Conservation (phyloP, 2,329 filamentous ascomycete species). For the Colletotrichum horii region DNA sequence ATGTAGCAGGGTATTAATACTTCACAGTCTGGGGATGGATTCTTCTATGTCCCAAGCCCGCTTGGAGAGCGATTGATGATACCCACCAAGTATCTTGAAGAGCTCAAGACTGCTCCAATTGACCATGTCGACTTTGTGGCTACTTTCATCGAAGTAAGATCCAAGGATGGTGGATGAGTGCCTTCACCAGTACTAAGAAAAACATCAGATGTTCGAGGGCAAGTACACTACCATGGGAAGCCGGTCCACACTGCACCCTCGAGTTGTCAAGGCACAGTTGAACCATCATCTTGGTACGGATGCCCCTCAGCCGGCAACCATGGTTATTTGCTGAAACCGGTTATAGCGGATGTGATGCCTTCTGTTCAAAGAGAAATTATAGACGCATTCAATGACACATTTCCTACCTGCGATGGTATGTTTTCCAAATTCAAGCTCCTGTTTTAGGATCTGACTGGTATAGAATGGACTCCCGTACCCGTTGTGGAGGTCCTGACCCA, state of each 20-base stretch:
- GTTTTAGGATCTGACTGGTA: slow-evolving; percentile 2
- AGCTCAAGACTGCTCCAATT: slow-evolving; percentile 29
- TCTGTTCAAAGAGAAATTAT: background rate
- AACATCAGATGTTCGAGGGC: slow-evolving; percentile 32
- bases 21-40: background rate
- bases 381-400: background rate
- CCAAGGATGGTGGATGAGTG: background rate
- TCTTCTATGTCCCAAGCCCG: slow-evolving; percentile 30
- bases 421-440: accelerated
- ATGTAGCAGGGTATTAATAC: background rate
- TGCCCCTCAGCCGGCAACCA: background rate
- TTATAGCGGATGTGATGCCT: background rate
- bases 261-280: slow-evolving; percentile 28
- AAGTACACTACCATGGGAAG: slow-evolving; percentile 34
- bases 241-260: slow-evolving; percentile 30
- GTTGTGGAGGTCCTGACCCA: slow-evolving; percentile 26
- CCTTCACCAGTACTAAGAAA: background rate
- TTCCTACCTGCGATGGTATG: background rate
- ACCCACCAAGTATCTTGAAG: slow-evolving; percentile 29
- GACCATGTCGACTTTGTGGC: slow-evolving; percentile 31
- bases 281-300: slow-evolving; percentile 22
- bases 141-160: slow-evolving; percentile 25
- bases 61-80: slow-evolving; percentile 32
- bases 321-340: background rate
- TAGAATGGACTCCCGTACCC: slow-evolving; percentile 28